These are phyloP conservation scores for Colletotrichum tamarilloi DNA, from an alignment of 2,329 filamentous ascomycete genomes.

Conservation along the genomic window DNA sequence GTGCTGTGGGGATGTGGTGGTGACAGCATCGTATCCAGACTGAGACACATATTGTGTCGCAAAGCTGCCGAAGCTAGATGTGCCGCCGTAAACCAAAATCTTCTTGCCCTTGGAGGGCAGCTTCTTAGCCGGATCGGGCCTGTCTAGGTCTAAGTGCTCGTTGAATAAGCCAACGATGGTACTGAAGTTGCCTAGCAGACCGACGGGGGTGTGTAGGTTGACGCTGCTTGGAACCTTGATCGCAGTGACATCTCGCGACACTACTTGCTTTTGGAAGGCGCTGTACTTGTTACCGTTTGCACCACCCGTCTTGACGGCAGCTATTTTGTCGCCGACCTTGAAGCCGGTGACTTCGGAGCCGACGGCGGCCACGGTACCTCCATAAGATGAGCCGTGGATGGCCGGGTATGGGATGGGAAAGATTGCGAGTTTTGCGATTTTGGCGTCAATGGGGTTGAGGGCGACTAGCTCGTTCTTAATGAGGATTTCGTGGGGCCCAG, in stretches of 20 bases:
- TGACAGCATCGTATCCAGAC: constrained; percentile 57
- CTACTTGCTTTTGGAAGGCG: constrained; percentile 23
- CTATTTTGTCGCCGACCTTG: constrained; percentile 41
- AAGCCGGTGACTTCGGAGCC: constrained; percentile 39
- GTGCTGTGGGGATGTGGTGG: constrained; percentile 55
- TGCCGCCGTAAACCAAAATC: constrained; percentile 58
- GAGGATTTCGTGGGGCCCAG: constrained; percentile 39
- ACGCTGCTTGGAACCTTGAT: constrained; percentile 42
- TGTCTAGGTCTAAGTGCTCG: constrained; percentile 39
- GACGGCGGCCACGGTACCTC: constrained; percentile 39
- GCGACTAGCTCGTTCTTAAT: constrained; percentile 42
- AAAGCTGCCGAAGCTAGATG: constrained; percentile 56
- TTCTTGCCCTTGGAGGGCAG: constrained; percentile 38
- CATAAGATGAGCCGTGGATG: constrained; percentile 37
- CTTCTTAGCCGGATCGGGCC: constrained; percentile 38
- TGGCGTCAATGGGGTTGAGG: constrained; percentile 45
- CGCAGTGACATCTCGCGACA: constrained; percentile 39
- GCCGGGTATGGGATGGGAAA: constrained; percentile 36
- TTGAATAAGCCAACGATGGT: constrained; percentile 40
- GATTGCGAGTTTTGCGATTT: constrained; percentile 39
- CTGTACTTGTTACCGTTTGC: constrained; percentile 23
- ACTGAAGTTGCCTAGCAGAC: constrained; percentile 40
- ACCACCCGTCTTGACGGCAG: constrained; percentile 11
- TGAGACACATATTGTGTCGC: constrained; percentile 57
- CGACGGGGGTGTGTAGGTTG: constrained; percentile 39